Evolutionary conservation across 2,329 filamentous ascomycete species (phyloP), one percentile per base, ranked within the genome.

Genomic region (Beauveria brongniartii): DNA sequence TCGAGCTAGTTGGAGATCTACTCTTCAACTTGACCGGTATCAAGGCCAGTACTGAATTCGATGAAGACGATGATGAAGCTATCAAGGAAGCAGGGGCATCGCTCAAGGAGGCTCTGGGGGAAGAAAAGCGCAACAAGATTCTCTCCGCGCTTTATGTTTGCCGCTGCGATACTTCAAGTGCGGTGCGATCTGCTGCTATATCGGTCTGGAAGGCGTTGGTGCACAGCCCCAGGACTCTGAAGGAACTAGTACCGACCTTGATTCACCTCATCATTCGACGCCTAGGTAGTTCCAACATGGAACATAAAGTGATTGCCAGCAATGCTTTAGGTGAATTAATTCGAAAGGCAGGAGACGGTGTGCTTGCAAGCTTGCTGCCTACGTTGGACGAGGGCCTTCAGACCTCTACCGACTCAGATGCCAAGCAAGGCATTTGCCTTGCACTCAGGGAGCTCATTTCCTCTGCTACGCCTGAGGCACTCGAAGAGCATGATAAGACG

Each of bases 11-110:
- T 61, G 94, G 94, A 67, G 95, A 99, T 70, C 81, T 99, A 54
- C 83, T 99, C 26, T 99, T 99, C 83, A 99, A 97, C 72, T 88
- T 99, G 63, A 97, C 92, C 28, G 94, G 94, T 71, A 92, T 97
- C 71, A 95, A 84, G 68, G 90, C 86, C 61, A 91, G 88, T 67
- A 80, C 81, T 5, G 90, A 91, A 63, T 81, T 86, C 22, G 90
- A 91, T 52, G 89, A 91, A 62, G 89, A 94, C 66, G 89, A 94
- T 65, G 83, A 86, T 64, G 87, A 90, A 62, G 82, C 80, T 62
- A 89, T 87, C 48, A 89, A 87, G 69, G 92, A 97, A 76, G 92
- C 94, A 37, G 91, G 93, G 9, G 88, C 91, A 63, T 97, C 94
- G n/a, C 81, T 99, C 56, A 86, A 96, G 64, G 93, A 97, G 72